phyloP scores from a whole-genome alignment of 495 filamentous ascomycete genomes.

The Tuber melanosporum region DNA sequence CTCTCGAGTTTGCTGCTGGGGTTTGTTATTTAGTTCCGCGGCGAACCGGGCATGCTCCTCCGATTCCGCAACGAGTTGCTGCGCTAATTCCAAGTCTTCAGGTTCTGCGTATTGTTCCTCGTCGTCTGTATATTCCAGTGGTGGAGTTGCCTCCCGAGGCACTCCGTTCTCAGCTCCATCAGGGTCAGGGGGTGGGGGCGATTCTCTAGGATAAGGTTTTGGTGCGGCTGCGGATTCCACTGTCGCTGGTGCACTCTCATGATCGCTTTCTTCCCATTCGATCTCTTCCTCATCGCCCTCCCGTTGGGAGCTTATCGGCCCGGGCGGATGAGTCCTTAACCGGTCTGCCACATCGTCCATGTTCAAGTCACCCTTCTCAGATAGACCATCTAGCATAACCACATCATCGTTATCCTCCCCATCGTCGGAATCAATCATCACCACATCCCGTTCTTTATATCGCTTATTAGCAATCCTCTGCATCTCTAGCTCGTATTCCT shows the following conservation, averaged over 20 bases:
- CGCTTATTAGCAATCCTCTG: slow-evolving; percentile 31
- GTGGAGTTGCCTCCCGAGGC: slow-evolving; percentile 38
- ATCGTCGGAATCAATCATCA: slow-evolving; percentile 47
- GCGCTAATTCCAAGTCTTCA: slow-evolving; percentile 82
- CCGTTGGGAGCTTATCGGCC: neutral
- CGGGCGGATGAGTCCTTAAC: slow-evolving; percentile 4
- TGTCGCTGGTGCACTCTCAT: slow-evolving; percentile 33
- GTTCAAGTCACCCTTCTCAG: slow-evolving; percentile 21
- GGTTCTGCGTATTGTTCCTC: slow-evolving; percentile 64
- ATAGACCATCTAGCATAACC: slow-evolving; percentile 50
- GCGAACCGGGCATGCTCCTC: slow-evolving; percentile 92
- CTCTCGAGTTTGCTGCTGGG: slow-evolving; percentile 54
- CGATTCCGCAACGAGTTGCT: slow-evolving; percentile 75
- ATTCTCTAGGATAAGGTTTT: slow-evolving; percentile 34
- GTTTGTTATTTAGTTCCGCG: slow-evolving; percentile 56
- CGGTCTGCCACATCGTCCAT: slow-evolving; percentile 44
- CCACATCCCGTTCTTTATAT: slow-evolving; percentile 45
- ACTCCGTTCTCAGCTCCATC: slow-evolving; percentile 33
- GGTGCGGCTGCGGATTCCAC: neutral
- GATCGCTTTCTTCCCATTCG: slow-evolving; percentile 47
- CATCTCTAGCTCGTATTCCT: slow-evolving; percentile 11
- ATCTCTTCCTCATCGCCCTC: slow-evolving; percentile 35
- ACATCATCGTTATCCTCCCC: slow-evolving; percentile 47
- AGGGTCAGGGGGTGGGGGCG: slow-evolving; percentile 18
- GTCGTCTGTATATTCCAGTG: slow-evolving; percentile 29